Evolutionary conservation across 2,329 filamentous ascomycete genomes (phyloP).

Genomic region (Talaromyces sp.): DNA sequence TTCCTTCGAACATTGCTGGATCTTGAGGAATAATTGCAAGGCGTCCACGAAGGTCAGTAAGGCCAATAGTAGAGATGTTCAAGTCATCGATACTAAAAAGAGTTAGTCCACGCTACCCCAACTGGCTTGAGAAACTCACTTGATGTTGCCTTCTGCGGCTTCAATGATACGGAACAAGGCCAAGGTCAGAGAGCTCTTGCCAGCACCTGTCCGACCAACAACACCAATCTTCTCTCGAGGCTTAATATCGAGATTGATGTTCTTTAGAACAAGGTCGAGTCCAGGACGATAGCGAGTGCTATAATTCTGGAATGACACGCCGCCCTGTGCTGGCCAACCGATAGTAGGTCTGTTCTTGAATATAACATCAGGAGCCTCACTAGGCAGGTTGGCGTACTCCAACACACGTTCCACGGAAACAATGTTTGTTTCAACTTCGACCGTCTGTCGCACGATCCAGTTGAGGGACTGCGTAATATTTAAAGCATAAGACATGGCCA

Average conservation of each 20-base stretch:
- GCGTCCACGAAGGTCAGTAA: slow-evolving; percentile 80
- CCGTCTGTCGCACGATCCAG: slow-evolving; percentile 97
- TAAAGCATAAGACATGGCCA: slow-evolving; percentile 94
- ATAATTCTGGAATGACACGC: slow-evolving; percentile 86
- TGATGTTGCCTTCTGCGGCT: slow-evolving; percentile 70
- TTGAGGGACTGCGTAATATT: slow-evolving; percentile 97
- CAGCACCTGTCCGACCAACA: slow-evolving; percentile 90
- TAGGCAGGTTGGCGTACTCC: slow-evolving; percentile 86
- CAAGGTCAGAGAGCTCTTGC: slow-evolving; percentile 90
- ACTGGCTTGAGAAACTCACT: slow-evolving; percentile 26
- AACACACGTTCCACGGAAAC: slow-evolving; percentile 96
- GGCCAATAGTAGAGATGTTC: slow-evolving; percentile 83
- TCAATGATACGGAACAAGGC: slow-evolving; percentile 96
- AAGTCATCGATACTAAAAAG: slow-evolving; percentile 69
- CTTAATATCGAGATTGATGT: slow-evolving; percentile 87
- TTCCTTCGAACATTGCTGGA: slow-evolving; percentile 90
- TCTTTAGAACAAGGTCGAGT: slow-evolving; percentile 86
- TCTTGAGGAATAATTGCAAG: slow-evolving; percentile 97
- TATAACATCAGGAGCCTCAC: slow-evolving; percentile 91
- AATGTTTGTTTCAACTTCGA: slow-evolving; percentile 99
- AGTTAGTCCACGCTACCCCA: slow-evolving; percentile 15
- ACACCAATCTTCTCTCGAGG: slow-evolving; percentile 97
- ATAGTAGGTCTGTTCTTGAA: slow-evolving; percentile 79
- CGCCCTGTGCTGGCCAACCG: slow-evolving; percentile 85
- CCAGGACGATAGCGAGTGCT: slow-evolving; percentile 88